Conservation (phyloP, 768 basidiomycete species). For the Tylopilus sp. region DNA sequence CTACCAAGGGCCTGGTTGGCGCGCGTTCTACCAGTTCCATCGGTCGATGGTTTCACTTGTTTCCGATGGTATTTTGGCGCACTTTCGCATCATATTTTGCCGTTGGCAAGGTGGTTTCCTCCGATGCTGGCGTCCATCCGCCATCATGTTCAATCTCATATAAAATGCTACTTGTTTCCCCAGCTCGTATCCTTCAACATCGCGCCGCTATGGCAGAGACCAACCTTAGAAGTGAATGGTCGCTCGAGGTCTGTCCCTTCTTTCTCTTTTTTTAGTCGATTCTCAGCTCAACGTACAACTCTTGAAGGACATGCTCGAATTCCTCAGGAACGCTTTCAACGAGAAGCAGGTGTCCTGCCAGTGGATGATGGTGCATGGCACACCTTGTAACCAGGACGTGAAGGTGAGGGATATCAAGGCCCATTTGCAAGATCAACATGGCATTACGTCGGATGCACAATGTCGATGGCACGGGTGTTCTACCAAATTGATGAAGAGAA, state of each 20-base stretch:
- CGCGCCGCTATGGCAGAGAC: neutral
- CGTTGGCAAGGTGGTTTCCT: neutral
- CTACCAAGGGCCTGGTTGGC: conserved; percentile 1
- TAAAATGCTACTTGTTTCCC: neutral
- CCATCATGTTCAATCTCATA: conserved; percentile 1
- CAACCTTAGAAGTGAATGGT: conserved; percentile 1
- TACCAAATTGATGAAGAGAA: neutral
- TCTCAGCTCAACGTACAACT: neutral
- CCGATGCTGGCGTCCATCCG: neutral
- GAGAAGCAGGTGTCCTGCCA: neutral
- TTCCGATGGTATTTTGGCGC: neutral
- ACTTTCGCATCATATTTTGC: neutral
- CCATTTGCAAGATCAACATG: conserved; percentile 7
- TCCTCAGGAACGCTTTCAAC: conserved; percentile 3
- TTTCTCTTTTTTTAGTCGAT: too few relatives aligned
- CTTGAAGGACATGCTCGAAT: conserved; percentile 1
- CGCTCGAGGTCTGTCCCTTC: neutral
- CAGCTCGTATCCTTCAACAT: neutral
- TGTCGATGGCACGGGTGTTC: conserved; percentile 12
- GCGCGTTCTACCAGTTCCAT: neutral
- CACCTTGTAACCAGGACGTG: neutral
- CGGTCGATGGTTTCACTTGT: neutral
- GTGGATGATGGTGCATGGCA: conserved; percentile 1
- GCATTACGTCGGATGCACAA: neutral
- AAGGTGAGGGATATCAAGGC: neutral